Conservation (phyloP, 306 rosid species). For the Dalbergia cultrata region DNA sequence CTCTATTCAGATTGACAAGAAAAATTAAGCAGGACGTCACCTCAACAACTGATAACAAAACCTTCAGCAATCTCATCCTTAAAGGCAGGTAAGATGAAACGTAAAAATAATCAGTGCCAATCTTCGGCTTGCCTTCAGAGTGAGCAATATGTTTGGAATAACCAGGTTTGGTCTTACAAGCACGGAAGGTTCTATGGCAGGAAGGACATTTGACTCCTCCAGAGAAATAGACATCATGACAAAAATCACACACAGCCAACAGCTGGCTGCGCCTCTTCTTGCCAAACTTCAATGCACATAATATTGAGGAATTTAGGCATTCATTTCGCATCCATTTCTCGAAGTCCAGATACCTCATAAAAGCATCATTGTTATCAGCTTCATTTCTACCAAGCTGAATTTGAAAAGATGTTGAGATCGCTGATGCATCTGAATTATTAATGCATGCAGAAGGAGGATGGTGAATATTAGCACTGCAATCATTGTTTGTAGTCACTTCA, state of each 20-base stretch:
- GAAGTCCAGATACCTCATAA: conserved; percentile 73
- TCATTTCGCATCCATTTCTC: conserved; percentile 80
- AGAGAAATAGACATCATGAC: conserved; percentile 54
- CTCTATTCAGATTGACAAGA: conserved; percentile 31
- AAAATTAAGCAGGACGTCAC: conserved; percentile 51
- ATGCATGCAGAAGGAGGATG: conserved; percentile 51
- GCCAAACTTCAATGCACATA: conserved; percentile 63
- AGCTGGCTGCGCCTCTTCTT: conserved; percentile 60
- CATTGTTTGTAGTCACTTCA: conserved; percentile 45
- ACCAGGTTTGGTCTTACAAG: conserved; percentile 46
- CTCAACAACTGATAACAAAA: conserved; percentile 70
- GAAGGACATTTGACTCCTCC: conserved; percentile 57
- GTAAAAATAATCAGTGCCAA: conserved; percentile 19
- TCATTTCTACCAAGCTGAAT: conserved; percentile 69
- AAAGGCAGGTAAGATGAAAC: conserved; percentile 57
- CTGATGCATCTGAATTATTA: conserved; percentile 56
- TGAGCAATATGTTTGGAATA: conserved; percentile 54
- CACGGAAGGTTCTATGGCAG: conserved; percentile 54
- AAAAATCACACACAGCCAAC: conserved; percentile 61
- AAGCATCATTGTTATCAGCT: conserved; percentile 58
- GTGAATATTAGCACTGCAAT: conserved; percentile 45
- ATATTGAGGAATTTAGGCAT: conserved; percentile 58
- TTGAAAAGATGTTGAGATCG: conserved; percentile 65
- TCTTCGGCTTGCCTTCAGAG: conserved; percentile 51
- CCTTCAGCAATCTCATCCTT: conserved; percentile 70